A percentile compares a stretch with the other conserved stretches of the same genome.
phyloP scores from a whole-genome alignment of 2,329 filamentous ascomycete genomes.

The Paraphoma chrysanthemicola region DNA sequence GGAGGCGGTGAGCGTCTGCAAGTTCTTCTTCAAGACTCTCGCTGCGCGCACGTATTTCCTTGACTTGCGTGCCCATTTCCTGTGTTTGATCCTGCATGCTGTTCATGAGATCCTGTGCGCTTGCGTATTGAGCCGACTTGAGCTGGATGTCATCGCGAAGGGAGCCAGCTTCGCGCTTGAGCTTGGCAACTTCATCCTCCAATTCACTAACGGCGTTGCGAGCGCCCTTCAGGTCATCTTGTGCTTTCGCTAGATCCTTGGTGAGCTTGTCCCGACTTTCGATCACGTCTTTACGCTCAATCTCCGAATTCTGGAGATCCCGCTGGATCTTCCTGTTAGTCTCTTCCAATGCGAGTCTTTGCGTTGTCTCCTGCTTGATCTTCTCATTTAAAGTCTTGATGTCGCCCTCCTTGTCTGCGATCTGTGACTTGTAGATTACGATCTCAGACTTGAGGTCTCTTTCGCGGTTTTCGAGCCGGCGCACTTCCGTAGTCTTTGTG shows the following conservation, averaged over 20 bases:
- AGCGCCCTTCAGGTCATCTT: constrained; percentile 70
- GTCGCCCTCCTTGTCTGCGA: constrained; percentile 77
- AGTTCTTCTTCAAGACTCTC: constrained; percentile 93
- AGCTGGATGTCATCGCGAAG: constrained; percentile 82
- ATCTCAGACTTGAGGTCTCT: constrained; percentile 81
- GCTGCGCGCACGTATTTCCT: constrained; percentile 81
- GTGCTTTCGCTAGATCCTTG: constrained; percentile 72
- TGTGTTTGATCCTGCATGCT: constrained; percentile 93
- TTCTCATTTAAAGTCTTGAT: constrained; percentile 80
- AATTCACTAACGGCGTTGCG: constrained; percentile 71
- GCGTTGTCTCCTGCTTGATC: constrained; percentile 75
- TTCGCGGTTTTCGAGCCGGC: constrained; percentile 80
- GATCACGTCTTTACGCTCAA: constrained; percentile 78
- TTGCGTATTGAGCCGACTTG: constrained; percentile 84
- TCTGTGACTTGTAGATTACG: constrained; percentile 70
- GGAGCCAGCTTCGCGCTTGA: constrained; percentile 71
- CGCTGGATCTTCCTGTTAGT: constrained; percentile 75
- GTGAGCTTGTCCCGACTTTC: constrained; percentile 75
- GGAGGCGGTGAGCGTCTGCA: constrained; percentile 82
- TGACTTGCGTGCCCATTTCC: constrained; percentile 89
- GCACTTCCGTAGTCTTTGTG: constrained; percentile 68
- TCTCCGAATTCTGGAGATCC: constrained; percentile 78
- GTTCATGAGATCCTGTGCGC: constrained; percentile 81
- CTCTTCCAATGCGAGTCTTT: constrained; percentile 78
- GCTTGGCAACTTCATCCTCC: constrained; percentile 74